Conservation (phyloP, 176 grass and related monocot species). For the Phoenix dactylifera region DNA sequence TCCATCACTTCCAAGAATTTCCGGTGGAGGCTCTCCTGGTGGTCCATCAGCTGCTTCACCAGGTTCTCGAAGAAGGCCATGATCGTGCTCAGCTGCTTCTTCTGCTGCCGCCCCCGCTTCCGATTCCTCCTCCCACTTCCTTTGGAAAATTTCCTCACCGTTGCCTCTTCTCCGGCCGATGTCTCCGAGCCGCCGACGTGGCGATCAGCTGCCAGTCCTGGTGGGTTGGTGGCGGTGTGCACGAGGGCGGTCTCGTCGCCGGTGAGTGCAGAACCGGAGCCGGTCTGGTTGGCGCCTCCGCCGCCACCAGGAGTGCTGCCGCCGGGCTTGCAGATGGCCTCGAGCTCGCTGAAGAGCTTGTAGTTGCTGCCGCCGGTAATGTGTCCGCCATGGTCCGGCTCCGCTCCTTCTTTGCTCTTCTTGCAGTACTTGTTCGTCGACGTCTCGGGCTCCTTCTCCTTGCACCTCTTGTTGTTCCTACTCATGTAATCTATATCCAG, state of each 20-base stretch:
- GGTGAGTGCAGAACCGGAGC: conserved; percentile 80
- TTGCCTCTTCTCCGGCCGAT: conserved; percentile 64
- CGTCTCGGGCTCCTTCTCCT: conserved; percentile 46
- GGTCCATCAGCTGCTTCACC: conserved; percentile 82
- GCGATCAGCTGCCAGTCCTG: conserved; percentile 10
- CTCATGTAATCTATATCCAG: conserved; percentile 88
- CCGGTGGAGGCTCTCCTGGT: conserved; percentile 88
- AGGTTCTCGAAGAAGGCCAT: conserved; percentile 79
- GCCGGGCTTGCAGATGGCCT: conserved; percentile 93
- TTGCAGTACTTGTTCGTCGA: conserved; percentile 56
- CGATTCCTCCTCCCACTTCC: conserved; percentile 35
- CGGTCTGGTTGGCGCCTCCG: conserved; percentile 42
- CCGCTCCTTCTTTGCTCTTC: conserved; percentile 28
- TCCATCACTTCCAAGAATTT: conserved; percentile 91
- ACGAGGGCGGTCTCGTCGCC: conserved; percentile 64
- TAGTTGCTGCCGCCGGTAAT: conserved; percentile 40
- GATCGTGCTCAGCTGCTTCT: conserved; percentile 65
- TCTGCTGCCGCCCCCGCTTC: conserved; percentile 40
- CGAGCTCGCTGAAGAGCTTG: conserved; percentile 97
- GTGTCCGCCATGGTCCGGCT: not conserved
- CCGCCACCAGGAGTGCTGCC: conserved; percentile 19
- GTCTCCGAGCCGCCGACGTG: conserved; percentile 39
- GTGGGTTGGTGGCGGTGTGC: conserved; percentile 26
- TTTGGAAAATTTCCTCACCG: conserved; percentile 29
- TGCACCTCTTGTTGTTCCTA: conserved; percentile 66